A percentile compares a stretch with the other conserved stretches of the same genome.
These are phyloP conservation scores for Ustilago trichophora DNA, from an alignment of 1,284 basidiomycete genomes.

Conservation along the genomic window DNA sequence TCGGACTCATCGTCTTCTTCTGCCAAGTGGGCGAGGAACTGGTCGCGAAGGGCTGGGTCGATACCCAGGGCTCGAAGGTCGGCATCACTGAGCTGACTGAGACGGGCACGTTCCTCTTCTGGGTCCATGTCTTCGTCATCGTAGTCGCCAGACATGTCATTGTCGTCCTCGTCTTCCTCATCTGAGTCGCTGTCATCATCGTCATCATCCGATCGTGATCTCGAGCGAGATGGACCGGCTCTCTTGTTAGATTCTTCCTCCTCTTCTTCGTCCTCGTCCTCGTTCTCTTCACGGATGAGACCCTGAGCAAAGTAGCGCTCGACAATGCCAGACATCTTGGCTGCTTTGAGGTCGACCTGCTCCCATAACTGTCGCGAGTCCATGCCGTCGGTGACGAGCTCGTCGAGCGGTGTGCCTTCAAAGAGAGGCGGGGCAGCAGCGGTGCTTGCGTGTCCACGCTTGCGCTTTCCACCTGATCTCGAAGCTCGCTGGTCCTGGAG, in stretches of 20 bases:
- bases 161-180: conserved; percentile 36
- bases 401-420: conserved; percentile 77
- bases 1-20: conserved; percentile 51
- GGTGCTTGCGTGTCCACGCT: conserved; percentile 47
- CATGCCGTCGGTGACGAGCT: conserved; percentile 83
- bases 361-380: conserved; percentile 90
- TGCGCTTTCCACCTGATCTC: conserved; percentile 44
- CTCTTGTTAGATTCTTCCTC: conserved; percentile 33
- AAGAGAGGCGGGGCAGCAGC: conserved; percentile 68
- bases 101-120: conserved; percentile 27
- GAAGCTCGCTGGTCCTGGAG: conserved; percentile 21
- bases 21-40: conserved; percentile 41
- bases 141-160: conserved; percentile 21
- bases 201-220: conserved; percentile 1
- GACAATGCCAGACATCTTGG: conserved; percentile 48
- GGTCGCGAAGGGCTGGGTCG: conserved; percentile 41
- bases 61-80: conserved; percentile 51
- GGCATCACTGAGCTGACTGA: conserved; percentile 52
- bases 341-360: conserved; percentile 68
- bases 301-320: conserved; percentile 64
- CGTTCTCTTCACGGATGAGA: conserved; percentile 26
- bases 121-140: conserved; percentile 48
- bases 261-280: conserved; percentile 59
- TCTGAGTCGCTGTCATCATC: conserved; percentile 28
- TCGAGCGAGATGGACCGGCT: conserved; percentile 16